These are phyloP conservation scores for Zhuliangozyma blackwelliae DNA, from an alignment of 1,139 yeast species.

Conservation along the genomic window DNA sequence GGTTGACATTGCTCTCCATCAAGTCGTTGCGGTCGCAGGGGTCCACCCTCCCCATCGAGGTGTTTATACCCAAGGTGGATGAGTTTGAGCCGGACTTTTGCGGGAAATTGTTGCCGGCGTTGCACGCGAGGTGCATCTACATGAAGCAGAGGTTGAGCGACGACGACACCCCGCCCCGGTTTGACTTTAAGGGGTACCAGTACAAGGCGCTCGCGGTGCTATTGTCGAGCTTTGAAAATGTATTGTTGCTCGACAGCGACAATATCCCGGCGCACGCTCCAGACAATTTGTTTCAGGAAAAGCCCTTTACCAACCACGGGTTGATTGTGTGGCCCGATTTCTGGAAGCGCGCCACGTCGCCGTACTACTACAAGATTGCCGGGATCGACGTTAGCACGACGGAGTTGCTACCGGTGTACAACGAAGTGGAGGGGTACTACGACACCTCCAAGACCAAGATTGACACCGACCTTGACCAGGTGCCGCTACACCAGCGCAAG, in stretches of 20 bases:
- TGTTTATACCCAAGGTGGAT: conserved; percentile 62
- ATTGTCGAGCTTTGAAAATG: conserved; percentile 72
- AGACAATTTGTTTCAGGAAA: conserved; percentile 30
- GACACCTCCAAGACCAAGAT: conserved; percentile 1
- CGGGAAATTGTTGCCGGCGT: conserved; percentile 56
- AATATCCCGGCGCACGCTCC: conserved; percentile 61
- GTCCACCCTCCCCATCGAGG: conserved; percentile 68
- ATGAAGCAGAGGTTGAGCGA: conserved; percentile 47
- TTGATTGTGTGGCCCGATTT: conserved; percentile 47
- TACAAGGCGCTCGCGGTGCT: conserved; percentile 73
- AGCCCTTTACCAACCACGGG: conserved; percentile 30
- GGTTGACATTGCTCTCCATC: conserved; percentile 65
- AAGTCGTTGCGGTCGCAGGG: conserved; percentile 62
- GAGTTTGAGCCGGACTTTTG: conserved; percentile 73
- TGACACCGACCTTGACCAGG: conserved; percentile 14
- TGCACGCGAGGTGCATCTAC: conserved; percentile 66
- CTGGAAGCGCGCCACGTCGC: conserved; percentile 45
- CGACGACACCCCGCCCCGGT: conserved; percentile 15
- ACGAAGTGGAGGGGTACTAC: conserved; percentile 25
- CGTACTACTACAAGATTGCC: conserved; percentile 37
- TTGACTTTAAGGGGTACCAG: conserved; percentile 68
- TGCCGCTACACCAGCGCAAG: conserved; percentile 62
- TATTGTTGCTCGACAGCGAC: conserved; percentile 75
- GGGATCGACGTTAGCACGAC: conserved; percentile 23
- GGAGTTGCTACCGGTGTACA: conserved; percentile 27